Conservation (phyloP, 202 grass and related monocot species). For the Carex arenaria region DNA sequence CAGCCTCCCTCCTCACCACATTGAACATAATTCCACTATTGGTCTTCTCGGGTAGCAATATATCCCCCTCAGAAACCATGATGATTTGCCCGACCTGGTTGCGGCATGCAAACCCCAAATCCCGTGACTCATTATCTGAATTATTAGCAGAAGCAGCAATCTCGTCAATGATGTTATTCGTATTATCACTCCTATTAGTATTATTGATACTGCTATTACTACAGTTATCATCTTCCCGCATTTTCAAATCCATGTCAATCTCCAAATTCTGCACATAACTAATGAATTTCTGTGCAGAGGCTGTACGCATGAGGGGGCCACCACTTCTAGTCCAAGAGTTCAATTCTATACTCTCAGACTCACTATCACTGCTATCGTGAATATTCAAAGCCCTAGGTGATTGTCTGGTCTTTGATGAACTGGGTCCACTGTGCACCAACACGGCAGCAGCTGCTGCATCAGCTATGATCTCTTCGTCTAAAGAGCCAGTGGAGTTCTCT, state of each 20-base stretch:
- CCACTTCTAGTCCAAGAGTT: slow-evolving; percentile 90
- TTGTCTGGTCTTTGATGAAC: slow-evolving; percentile 31
- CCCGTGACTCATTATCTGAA: slow-evolving; percentile 51
- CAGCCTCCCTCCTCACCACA: slow-evolving; percentile 64
- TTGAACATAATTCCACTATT: slow-evolving; percentile 94
- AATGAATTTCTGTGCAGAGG: slow-evolving; percentile 76
- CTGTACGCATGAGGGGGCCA: slow-evolving; percentile 88
- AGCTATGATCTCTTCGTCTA: slow-evolving; percentile 67
- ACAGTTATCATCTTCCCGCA: slow-evolving; percentile 36
- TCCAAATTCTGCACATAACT: slow-evolving; percentile 93
- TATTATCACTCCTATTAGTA: slow-evolving; percentile 28
- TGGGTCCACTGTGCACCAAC: slow-evolving; percentile 27
- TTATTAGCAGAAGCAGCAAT: slow-evolving; percentile 27
- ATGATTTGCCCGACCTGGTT: slow-evolving; percentile 41
- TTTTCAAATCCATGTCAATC: slow-evolving; percentile 53
- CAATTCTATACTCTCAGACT: slow-evolving; percentile 77
- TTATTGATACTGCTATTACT: slow-evolving; percentile 33
- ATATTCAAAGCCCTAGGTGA: slow-evolving; percentile 28
- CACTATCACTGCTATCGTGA: slow-evolving; percentile 82
- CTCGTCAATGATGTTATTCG: slow-evolving; percentile 25
- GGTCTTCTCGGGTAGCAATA: slow-evolving; percentile 81
- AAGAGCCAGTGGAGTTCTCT: slow-evolving; percentile 85
- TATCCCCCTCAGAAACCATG: slow-evolving; percentile 80
- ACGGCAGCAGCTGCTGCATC: slow-evolving; percentile 41
- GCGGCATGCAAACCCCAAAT: slow-evolving; percentile 24